Percentiles rank a stretch among this genome's conserved stretches.
Conservation (phyloP, 352 stramenopile genomes). For the Phytophthora boehmeriae region DNA sequence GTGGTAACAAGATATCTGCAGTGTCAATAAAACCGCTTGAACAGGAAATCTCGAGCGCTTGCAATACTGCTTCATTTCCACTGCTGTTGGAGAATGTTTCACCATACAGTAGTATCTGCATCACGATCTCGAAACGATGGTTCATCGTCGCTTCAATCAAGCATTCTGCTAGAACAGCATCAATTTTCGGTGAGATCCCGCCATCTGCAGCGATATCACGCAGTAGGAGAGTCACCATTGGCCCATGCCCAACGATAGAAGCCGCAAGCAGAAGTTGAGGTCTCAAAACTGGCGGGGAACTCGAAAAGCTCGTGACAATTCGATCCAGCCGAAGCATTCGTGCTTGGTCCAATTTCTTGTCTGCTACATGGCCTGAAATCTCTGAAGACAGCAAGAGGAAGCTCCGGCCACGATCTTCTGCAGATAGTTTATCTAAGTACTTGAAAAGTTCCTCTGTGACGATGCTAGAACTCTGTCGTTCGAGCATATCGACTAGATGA, state of each 20-base stretch:
- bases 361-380: neutral
- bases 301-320: slow-evolving; percentile 18
- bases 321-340: slow-evolving; percentile 8
- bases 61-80: slow-evolving; percentile 16
- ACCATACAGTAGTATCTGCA: slow-evolving; percentile 9
- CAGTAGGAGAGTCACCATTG: slow-evolving; percentile 23
- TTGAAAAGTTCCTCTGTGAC: slow-evolving; percentile 23
- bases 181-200: slow-evolving; percentile 6
- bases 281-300: slow-evolving; percentile 9
- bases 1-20: slow-evolving; percentile 23
- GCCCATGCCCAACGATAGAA: slow-evolving; percentile 19
- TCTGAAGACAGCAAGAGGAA: slow-evolving; percentile 28
- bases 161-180: slow-evolving; percentile 20
- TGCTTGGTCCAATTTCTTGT: slow-evolving; percentile 3
- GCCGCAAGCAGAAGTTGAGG: slow-evolving; percentile 26
- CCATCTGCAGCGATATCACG: slow-evolving; percentile 13
- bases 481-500: slow-evolving; percentile 16
- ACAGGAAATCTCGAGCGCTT: slow-evolving; percentile 27
- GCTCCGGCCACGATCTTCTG: slow-evolving; percentile 29
- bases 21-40: slow-evolving; percentile 17
- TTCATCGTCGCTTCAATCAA: slow-evolving; percentile 26
- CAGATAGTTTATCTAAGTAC: slow-evolving; percentile 17
- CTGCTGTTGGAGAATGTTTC: slow-evolving; percentile 18
- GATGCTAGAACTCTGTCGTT: neutral
- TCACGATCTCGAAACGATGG: slow-evolving; percentile 11